Conservation (phyloP, 768 basidiomycete species). For the Lentinus brumalis region DNA sequence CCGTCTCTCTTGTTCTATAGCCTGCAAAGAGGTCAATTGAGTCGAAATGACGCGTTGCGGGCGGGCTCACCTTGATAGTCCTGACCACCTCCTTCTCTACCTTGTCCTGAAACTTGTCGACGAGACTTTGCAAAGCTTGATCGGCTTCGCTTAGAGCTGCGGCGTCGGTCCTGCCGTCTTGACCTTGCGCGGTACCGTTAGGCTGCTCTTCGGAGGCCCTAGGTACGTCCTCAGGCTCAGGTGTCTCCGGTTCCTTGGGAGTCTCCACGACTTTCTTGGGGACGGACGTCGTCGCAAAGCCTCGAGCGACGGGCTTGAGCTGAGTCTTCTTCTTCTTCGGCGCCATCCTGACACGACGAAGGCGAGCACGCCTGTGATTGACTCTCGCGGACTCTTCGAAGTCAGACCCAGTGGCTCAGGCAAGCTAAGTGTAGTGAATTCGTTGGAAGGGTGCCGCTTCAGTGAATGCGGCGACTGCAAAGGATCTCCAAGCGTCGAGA, state of each 20-base stretch:
- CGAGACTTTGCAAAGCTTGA: conserved; percentile 63
- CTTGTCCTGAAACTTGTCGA: conserved; percentile 86
- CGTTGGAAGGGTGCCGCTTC: not conserved
- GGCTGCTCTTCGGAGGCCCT: conserved; percentile 9
- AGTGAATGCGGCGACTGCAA: not conserved
- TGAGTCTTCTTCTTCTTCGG: conserved; percentile 84
- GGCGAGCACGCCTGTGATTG: conserved; percentile 7
- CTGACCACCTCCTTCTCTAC: conserved; percentile 82
- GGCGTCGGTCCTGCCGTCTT: conserved; percentile 30
- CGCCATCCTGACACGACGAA: conserved; percentile 48
- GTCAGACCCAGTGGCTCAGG: not conserved
- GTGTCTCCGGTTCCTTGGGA: conserved; percentile 24
- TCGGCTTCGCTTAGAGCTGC: conserved; percentile 47
- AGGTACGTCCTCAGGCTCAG: conserved; percentile 24
- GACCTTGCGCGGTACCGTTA: not conserved
- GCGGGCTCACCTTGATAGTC: conserved; percentile 60
- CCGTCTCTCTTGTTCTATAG: conserved; percentile 81
- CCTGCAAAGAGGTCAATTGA: conserved; percentile 40
- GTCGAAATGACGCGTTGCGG: too few relatives aligned
- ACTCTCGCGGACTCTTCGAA: not conserved
- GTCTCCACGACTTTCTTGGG: conserved; percentile 65
- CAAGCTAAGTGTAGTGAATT: not conserved
- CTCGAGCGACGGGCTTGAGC: conserved; percentile 71
- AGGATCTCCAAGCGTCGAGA: not conserved
- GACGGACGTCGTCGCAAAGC: conserved; percentile 81